Percentiles rank a stretch among this genome's conserved stretches.
Conservation (phyloP, 768 basidiomycete genomes). For the Mycena haematopus region DNA sequence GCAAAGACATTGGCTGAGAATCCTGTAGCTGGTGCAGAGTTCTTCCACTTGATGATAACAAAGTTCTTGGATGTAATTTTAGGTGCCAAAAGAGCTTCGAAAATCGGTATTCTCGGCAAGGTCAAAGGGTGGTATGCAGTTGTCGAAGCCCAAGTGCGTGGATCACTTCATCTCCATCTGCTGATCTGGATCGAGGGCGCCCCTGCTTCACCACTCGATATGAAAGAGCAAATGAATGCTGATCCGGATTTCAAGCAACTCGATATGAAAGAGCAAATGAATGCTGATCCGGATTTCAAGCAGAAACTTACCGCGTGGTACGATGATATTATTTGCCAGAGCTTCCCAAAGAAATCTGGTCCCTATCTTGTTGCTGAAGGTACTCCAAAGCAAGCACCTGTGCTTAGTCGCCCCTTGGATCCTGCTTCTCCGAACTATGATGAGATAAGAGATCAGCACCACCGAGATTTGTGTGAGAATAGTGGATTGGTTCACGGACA, state of each 20-base stretch:
- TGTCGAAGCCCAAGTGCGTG: too few relatives aligned
- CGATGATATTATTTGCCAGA: constrained; percentile 3
- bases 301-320: neutral
- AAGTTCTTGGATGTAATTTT: too few relatives aligned
- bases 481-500: constrained; percentile 10
- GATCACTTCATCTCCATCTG: neutral
- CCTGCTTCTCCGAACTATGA: neutral
- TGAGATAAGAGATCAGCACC: neutral
- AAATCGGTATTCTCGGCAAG: neutral
- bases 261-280: neutral
- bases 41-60: too few relatives aligned
- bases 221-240: too few relatives aligned
- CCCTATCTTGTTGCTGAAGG: neutral
- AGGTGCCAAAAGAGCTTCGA: too few relatives aligned
- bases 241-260: too few relatives aligned
- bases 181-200: constrained; percentile 5
- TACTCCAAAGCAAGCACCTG: neutral
- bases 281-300: neutral
- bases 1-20: too few relatives aligned
- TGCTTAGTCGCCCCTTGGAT: neutral
- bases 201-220: neutral
- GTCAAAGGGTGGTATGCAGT: too few relatives aligned
- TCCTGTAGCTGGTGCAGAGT: too few relatives aligned
- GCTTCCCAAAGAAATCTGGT: neutral
- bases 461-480: neutral